phyloP scores from a whole-genome alignment of 2,329 filamentous ascomycete genomes.

The Exserohilum rostratum region DNA sequence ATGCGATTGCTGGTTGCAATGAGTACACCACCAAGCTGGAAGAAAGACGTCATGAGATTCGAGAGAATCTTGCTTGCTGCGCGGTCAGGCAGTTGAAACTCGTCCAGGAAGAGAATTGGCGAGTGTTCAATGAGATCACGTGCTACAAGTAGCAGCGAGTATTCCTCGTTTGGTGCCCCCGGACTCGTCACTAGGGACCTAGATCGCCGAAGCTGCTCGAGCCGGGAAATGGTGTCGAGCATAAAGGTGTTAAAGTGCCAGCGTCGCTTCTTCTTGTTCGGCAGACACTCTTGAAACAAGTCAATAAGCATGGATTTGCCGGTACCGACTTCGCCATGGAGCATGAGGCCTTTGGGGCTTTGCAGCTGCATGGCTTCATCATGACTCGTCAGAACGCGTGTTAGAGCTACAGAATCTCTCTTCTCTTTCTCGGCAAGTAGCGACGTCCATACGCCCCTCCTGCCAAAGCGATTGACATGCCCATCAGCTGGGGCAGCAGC shows the following conservation, averaged over 20 bases:
- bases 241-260: conserved; percentile 91
- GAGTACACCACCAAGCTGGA: conserved; percentile 80
- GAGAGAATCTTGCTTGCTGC: conserved; percentile 79
- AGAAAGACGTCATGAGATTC: conserved; percentile 79
- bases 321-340: conserved; percentile 82
- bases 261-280: conserved; percentile 72
- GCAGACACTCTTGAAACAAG: conserved; percentile 77
- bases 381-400: conserved; percentile 70
- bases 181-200: conserved; percentile 25
- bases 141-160: conserved; percentile 75
- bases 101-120: conserved; percentile 79
- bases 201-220: conserved; percentile 67
- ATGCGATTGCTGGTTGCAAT: conserved; percentile 82
- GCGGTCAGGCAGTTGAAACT: conserved; percentile 82
- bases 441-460: conserved; percentile 60
- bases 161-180: conserved; percentile 56
- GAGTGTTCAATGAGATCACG: conserved; percentile 76
- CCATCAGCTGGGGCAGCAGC: conserved; percentile 39
- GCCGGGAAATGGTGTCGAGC: conserved; percentile 74
- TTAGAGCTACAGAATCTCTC: conserved; percentile 64
- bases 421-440: conserved; percentile 62
- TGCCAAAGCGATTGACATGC: conserved; percentile 31
- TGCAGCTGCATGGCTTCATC: conserved; percentile 73
- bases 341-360: conserved; percentile 74
- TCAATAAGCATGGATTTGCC: conserved; percentile 88